Conservation (phyloP, 2,329 filamentous ascomycete genomes). For the Xylaria sp. region DNA sequence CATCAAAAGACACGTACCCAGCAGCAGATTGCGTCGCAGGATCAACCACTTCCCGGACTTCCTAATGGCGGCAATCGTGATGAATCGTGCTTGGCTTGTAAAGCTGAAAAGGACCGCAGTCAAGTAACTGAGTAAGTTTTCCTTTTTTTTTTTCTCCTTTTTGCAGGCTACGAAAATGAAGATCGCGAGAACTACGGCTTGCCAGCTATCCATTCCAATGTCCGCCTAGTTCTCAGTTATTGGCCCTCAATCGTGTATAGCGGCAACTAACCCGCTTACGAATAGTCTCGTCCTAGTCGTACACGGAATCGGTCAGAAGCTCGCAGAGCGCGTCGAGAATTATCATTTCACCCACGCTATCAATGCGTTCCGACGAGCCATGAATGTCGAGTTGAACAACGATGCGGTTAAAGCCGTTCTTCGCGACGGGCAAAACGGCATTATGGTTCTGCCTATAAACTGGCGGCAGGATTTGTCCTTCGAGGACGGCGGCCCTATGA, state of each 20-base stretch:
- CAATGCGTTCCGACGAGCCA: constrained; percentile 85
- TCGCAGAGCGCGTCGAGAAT: constrained; percentile 93
- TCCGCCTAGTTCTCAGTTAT: neutral
- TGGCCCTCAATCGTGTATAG: neutral
- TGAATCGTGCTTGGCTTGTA: constrained; percentile 66
- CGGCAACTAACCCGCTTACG: constrained; percentile 10
- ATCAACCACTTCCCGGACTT: constrained; percentile 47
- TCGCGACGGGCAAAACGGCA: constrained; percentile 80
- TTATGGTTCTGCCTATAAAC: constrained; percentile 95
- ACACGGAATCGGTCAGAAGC: constrained; percentile 96
- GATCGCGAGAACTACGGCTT: neutral
- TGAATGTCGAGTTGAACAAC: constrained; percentile 84
- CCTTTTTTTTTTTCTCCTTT: neutral
- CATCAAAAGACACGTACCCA: constrained; percentile 62
- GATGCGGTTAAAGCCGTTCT: constrained; percentile 80
- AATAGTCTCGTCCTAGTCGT: constrained; percentile 79
- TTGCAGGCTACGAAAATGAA: neutral
- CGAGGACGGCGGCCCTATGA: constrained; percentile 77
- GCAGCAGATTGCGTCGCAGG: constrained; percentile 44
- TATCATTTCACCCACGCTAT: constrained; percentile 98
- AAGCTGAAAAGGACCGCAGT: constrained; percentile 70
- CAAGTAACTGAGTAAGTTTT: constrained; percentile 74
- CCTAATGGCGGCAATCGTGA: constrained; percentile 36
- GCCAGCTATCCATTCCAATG: neutral
- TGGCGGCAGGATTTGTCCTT: constrained; percentile 92